These are phyloP conservation scores for Yamadazyma sp. DNA, from an alignment of 1,139 yeast species.

Conservation along the genomic window DNA sequence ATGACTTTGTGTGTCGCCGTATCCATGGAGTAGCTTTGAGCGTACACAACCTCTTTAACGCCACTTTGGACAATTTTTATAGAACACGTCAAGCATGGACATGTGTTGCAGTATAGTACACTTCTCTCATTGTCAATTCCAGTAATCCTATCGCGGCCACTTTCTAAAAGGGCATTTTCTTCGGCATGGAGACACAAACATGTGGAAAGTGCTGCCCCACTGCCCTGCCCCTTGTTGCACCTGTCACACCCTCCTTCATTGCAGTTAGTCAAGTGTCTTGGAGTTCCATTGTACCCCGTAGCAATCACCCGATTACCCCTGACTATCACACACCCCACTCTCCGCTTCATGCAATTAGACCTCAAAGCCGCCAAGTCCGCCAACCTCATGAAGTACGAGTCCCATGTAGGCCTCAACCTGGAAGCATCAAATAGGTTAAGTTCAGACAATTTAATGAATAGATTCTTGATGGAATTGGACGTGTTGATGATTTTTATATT, in stretches of 20 bases:
- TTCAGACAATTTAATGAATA: conserved; percentile 52
- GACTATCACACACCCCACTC: conserved; percentile 95
- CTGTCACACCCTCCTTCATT: conserved; percentile 94
- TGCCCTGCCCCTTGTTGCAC: conserved; percentile 73
- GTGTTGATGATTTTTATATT: conserved; percentile 64
- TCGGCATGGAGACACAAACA: conserved; percentile 96
- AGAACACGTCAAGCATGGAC: conserved; percentile 95
- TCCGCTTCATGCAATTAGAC: conserved; percentile 93
- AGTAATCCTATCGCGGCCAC: conserved; percentile 80
- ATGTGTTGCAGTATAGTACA: conserved; percentile 90
- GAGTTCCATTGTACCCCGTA: conserved; percentile 97
- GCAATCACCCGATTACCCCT: conserved; percentile 85
- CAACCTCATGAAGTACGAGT: conserved; percentile 86
- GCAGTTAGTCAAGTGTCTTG: conserved; percentile 82
- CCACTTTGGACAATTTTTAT: conserved; percentile 95
- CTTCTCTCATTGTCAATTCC: conserved; percentile 35
- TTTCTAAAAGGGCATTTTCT: conserved; percentile 91
- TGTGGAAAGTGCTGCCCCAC: conserved; percentile 62
- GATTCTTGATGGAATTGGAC: conserved; percentile 43
- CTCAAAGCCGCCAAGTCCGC: conserved; percentile 93
- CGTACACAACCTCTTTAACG: conserved; percentile 87
- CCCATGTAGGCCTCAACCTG: conserved; percentile 92
- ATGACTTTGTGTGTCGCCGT: conserved; percentile 66
- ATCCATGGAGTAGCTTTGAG: conserved; percentile 93
- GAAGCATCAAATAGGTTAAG: conserved; percentile 56